Evolutionary conservation across 2,329 filamentous ascomycete genomes (phyloP).

Genomic region (Colletotrichum theobromicola): DNA sequence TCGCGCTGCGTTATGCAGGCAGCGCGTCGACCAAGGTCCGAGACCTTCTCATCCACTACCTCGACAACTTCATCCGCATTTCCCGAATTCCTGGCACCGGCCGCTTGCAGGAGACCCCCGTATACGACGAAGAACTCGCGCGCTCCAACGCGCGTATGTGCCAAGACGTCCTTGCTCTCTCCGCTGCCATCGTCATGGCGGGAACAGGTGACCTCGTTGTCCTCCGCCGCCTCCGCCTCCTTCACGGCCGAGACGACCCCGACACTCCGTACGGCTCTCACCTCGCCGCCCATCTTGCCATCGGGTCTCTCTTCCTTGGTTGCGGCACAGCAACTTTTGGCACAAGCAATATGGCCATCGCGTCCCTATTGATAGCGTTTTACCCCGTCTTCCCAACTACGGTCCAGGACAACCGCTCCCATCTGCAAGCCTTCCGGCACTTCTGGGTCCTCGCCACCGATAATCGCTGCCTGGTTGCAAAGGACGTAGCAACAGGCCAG

Average conservation of each 20-base stretch:
- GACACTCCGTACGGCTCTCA: slow-evolving; percentile 94
- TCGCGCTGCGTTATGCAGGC: slow-evolving; percentile 77
- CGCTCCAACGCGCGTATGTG: slow-evolving; percentile 87
- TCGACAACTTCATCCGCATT: slow-evolving; percentile 86
- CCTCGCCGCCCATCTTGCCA: slow-evolving; percentile 88
- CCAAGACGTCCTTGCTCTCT: slow-evolving; percentile 84
- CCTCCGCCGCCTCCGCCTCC: slow-evolving; percentile 81
- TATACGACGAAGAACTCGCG: slow-evolving; percentile 85
- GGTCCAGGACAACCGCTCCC: slow-evolving; percentile 92
- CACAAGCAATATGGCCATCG: slow-evolving; percentile 85
- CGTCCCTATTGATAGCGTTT: slow-evolving; percentile 85
- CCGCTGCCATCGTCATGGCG: slow-evolving; percentile 89
- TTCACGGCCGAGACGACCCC: slow-evolving; percentile 85
- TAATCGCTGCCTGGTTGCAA: slow-evolving; percentile 83
- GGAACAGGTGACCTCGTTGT: slow-evolving; percentile 89
- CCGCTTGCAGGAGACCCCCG: slow-evolving; percentile 31
- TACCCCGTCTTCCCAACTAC: slow-evolving; percentile 91
- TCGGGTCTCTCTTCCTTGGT: slow-evolving; percentile 88
- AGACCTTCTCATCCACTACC: slow-evolving; percentile 81
- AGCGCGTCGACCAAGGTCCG: slow-evolving; percentile 74
- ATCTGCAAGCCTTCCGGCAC: slow-evolving; percentile 94
- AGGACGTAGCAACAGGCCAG: slow-evolving; percentile 84
- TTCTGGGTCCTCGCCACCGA: slow-evolving; percentile 96
- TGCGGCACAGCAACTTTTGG: slow-evolving; percentile 93
- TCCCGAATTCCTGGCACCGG: slow-evolving; percentile 59